Percentiles rank a stretch among this genome's conserved stretches.
These are phyloP conservation scores for Dryadomyces sulphureus DNA, from an alignment of 2,329 filamentous ascomycete species.

Conservation along the genomic window DNA sequence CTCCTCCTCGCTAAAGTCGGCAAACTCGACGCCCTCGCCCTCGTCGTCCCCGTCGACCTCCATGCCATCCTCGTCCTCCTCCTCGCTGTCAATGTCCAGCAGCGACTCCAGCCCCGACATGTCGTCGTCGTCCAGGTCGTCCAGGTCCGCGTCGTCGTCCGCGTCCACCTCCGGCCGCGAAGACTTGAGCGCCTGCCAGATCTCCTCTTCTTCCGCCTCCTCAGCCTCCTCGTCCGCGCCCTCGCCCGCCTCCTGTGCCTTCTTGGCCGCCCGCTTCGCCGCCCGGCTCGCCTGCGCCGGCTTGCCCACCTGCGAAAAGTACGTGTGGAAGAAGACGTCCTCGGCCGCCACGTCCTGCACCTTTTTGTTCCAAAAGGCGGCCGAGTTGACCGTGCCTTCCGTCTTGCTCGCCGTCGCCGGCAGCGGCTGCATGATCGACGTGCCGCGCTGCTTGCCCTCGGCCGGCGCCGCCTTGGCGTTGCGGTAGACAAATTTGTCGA, in stretches of 20 bases:
- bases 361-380: slow-evolving; percentile 84
- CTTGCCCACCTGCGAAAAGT: slow-evolving; percentile 68
- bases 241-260: slow-evolving; percentile 58
- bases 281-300: slow-evolving; percentile 38
- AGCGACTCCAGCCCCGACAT: slow-evolving; percentile 13
- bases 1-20: slow-evolving; percentile 24
- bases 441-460: slow-evolving; percentile 42
- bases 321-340: slow-evolving; percentile 96
- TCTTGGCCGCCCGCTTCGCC: slow-evolving; percentile 27
- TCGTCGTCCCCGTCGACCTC: slow-evolving; percentile 19
- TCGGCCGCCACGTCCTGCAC: slow-evolving; percentile 76
- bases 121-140: slow-evolving; percentile 26
- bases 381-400: slow-evolving; percentile 65
- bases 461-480: slow-evolving; percentile 62
- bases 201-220: slow-evolving; percentile 23
- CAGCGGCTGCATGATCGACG: slow-evolving; percentile 94
- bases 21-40: slow-evolving; percentile 20
- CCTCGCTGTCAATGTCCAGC: slow-evolving; percentile 19
- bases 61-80: slow-evolving; percentile 16
- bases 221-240: slow-evolving; percentile 44
- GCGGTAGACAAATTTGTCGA: slow-evolving; percentile 97
- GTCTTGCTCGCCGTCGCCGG: slow-evolving; percentile 24
- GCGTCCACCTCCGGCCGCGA: slow-evolving; percentile 24
- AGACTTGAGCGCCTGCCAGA: slow-evolving; percentile 21
- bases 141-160: slow-evolving; percentile 30